phyloP scores from a whole-genome alignment of 2,329 filamentous ascomycete species.

The Cryphonectria parasitica region DNA sequence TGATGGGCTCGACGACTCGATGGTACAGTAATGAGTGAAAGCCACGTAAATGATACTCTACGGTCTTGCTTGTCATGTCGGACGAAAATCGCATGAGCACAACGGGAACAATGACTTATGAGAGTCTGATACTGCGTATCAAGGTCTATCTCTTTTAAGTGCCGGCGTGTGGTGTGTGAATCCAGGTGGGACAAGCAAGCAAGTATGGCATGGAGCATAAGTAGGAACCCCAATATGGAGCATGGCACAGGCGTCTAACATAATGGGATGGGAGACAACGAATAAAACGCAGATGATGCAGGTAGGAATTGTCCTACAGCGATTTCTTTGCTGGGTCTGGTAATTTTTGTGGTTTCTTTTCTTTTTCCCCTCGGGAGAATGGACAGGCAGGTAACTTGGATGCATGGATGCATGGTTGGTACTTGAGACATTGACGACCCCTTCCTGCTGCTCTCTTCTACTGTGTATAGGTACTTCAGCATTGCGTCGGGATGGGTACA shows the following conservation, averaged over 20 bases:
- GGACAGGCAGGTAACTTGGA: background rate
- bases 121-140: background rate
- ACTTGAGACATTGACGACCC: background rate
- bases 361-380: slow-evolving; percentile 1
- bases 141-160: background rate
- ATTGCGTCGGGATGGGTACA: slow-evolving; percentile 33
- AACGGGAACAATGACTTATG: background rate
- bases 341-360: background rate
- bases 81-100: background rate
- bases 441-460: slow-evolving; percentile 19
- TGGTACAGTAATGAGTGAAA: slow-evolving; percentile 54
- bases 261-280: background rate
- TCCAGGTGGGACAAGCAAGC: slow-evolving; percentile 11
- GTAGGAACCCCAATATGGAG: slow-evolving; percentile 17
- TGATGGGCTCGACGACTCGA: slow-evolving; percentile 69
- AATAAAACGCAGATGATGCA: background rate
- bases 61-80: background rate
- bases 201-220: slow-evolving; percentile 27
- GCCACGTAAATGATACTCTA: background rate
- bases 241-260: slow-evolving; percentile 20
- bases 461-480: slow-evolving; percentile 37
- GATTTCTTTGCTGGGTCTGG: background rate
- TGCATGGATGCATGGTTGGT: background rate
- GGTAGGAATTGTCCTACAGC: background rate
- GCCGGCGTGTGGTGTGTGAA: background rate